phyloP scores from a whole-genome alignment of 371 early-diverging fungal species.

The Ordospora colligata region DNA sequence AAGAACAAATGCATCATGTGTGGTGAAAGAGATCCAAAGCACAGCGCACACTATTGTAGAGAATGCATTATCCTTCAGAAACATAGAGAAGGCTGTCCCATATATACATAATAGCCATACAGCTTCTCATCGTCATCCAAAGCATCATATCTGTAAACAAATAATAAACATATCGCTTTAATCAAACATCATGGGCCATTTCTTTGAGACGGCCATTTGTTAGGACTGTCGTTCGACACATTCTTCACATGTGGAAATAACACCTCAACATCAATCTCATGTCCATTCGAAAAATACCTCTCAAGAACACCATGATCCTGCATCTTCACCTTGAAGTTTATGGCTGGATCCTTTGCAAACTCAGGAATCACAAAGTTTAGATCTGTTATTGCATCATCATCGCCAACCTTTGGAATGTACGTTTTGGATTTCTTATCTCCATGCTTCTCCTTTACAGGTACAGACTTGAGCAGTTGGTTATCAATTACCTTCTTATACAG shows the following conservation, averaged over 20 bases:
- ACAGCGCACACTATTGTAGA: neutral
- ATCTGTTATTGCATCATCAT: slow-evolving; percentile 10
- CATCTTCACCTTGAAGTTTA: slow-evolving; percentile 12
- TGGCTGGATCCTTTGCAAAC: slow-evolving; percentile 19
- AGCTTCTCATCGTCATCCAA: neutral
- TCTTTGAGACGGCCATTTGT: slow-evolving; percentile 21
- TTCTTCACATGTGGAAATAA: slow-evolving; percentile 38
- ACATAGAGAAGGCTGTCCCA: neutral
- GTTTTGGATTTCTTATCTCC: slow-evolving; percentile 20
- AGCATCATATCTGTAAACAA: neutral
- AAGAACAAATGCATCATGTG: slow-evolving; percentile 4
- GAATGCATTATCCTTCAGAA: neutral
- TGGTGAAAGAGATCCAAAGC: neutral
- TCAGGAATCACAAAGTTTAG: slow-evolving; percentile 3
- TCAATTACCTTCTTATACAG: slow-evolving; percentile 31
- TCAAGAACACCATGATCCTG: slow-evolving; percentile 29
- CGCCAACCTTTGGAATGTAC: slow-evolving; percentile 18
- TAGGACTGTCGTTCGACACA: slow-evolving; percentile 40
- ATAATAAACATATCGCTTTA: neutral
- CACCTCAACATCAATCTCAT: slow-evolving; percentile 24
- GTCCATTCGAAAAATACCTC: slow-evolving; percentile 22
- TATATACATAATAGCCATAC: neutral
- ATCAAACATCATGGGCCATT: neutral
- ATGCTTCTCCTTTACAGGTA: neutral
- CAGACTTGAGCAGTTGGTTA: slow-evolving; percentile 5